These are phyloP conservation scores for Populus deltoides DNA, from an alignment of 345 rosid species.

Conservation along the genomic window DNA sequence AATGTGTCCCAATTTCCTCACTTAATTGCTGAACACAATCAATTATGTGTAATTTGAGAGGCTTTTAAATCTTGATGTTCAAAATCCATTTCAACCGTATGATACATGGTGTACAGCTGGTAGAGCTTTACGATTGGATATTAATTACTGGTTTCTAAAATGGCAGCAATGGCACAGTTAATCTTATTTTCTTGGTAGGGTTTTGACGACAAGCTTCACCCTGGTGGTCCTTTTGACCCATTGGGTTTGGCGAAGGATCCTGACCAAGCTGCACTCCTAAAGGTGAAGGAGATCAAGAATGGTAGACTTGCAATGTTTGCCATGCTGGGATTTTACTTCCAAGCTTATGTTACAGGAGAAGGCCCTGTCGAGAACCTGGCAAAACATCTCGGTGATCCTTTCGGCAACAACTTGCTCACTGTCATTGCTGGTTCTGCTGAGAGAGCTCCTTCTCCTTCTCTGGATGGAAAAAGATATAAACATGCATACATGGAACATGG, in stretches of 20 bases:
- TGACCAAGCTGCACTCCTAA: conserved; percentile 85
- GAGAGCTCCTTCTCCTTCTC: conserved; percentile 79
- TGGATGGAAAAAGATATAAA: no score
- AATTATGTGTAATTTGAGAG: neutral
- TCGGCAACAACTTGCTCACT: conserved; percentile 97
- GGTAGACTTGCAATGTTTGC: conserved; percentile 97
- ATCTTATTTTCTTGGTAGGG: conserved; percentile 36
- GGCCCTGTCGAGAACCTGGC: conserved; percentile 94
- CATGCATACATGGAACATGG: no score
- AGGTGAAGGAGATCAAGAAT: conserved; percentile 95
- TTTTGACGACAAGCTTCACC: conserved; percentile 94
- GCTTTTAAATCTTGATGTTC: neutral
- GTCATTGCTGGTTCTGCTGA: conserved; percentile 72
- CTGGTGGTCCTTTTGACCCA: conserved; percentile 97
- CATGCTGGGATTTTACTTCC: conserved; percentile 84
- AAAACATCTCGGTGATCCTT: conserved; percentile 91
- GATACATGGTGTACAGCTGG: neutral
- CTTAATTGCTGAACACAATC: neutral
- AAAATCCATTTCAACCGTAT: neutral
- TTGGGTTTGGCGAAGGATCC: conserved; percentile 92
- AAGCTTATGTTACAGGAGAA: conserved; percentile 92
- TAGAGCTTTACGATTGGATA: neutral
- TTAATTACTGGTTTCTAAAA: neutral
- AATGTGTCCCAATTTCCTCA: neutral
- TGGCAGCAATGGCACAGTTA: neutral